Base-by-base conservation (phyloP, 352 stramenopile genomes). In the Aphanomyces cochlioides region DNA sequence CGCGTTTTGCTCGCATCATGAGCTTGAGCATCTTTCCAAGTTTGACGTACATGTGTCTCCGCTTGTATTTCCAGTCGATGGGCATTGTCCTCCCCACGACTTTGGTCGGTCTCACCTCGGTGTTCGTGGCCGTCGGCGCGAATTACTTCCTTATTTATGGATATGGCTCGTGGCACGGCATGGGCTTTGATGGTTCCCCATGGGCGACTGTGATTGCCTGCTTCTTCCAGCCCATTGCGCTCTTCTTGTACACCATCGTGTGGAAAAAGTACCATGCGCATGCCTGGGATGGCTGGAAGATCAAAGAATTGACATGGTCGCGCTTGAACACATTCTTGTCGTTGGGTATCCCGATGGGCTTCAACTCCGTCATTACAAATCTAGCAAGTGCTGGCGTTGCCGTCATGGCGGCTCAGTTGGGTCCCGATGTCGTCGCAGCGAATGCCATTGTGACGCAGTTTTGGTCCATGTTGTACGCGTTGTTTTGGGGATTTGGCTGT, bases 51-150 rank as follows among this genome's bases (percentile, higher is more conserved):
- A 56, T 74, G 37, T 75, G 76, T 10, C 75, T 74, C 56, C 74
- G 86, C 0, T 77, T 89, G 10, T 94, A 94, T 77, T 92, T 94
- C 73, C 86, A 94, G 69, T 86, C 83, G 0, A 90, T 94, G 80
- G 82, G 76, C 66, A 56, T 73, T n/a, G 73, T 81, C 17, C 77
- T 69, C 10, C 74, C 74, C 37, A 76, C 75, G 47, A 81, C 74
- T n/a, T 74, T 67, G 41, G 77, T 60, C 38, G 76, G 66, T 37
- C 74, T 76, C 36, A 75, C 47, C 28, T 73, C 72, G n/a, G 66
- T 66, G 5, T 74, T 38, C 13, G 66, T 75, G 40, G 69, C 58
- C 65, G 74, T 63, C 28, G 74, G 56, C 21, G 72, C 45, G 2
- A 93, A 93, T 77, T 93, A 92, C 61, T 47, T 90, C 4, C 80